Conservation (phyloP, 169 alveolate species). For the Eimeria acervulina region DNA sequence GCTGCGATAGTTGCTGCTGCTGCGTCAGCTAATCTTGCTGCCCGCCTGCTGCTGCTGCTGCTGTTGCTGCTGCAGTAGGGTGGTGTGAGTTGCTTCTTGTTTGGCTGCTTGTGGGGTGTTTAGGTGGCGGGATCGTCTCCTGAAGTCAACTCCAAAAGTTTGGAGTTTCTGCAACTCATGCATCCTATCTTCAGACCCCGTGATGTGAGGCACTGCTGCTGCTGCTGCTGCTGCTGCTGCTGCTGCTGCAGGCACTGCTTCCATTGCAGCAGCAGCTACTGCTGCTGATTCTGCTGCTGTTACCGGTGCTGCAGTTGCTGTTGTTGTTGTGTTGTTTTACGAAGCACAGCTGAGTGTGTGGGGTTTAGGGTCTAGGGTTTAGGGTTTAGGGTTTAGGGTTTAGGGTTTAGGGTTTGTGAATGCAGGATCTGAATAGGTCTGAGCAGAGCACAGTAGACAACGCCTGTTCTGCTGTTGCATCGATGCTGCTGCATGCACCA, state of each 20-base stretch:
- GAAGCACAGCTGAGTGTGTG: too few species aligned
- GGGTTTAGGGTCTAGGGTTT: slow-evolving; percentile 33
- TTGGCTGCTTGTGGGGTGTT: neutral
- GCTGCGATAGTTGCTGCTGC: neutral
- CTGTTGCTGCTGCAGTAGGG: slow-evolving; percentile 7
- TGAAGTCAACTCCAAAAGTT: slow-evolving; percentile 25
- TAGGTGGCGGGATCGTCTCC: slow-evolving; percentile 73
- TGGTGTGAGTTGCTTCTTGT: neutral
- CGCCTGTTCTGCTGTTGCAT: slow-evolving; percentile 76
- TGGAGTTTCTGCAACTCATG: slow-evolving; percentile 48
- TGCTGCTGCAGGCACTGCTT: too few species aligned
- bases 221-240: slow-evolving; percentile 62
- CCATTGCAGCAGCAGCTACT: neutral
- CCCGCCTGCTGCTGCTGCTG: slow-evolving; percentile 10
- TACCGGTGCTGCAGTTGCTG: slow-evolving; percentile 2
- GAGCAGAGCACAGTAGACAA: slow-evolving; percentile 76
- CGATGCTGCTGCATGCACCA: slow-evolving; percentile 62
- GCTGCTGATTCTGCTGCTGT: neutral
- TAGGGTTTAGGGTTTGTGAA: neutral
- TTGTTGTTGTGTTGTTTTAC: neutral
- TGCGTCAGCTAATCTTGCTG: neutral
- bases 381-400: slow-evolving; percentile 33
- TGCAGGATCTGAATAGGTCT: slow-evolving; percentile 66
- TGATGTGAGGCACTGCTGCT: slow-evolving; percentile 70
- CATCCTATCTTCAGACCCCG: slow-evolving; percentile 71